Evolutionary conservation across 108 stramenopile species (phyloP).

Genomic region (Stephanodiscus triporus): DNA sequence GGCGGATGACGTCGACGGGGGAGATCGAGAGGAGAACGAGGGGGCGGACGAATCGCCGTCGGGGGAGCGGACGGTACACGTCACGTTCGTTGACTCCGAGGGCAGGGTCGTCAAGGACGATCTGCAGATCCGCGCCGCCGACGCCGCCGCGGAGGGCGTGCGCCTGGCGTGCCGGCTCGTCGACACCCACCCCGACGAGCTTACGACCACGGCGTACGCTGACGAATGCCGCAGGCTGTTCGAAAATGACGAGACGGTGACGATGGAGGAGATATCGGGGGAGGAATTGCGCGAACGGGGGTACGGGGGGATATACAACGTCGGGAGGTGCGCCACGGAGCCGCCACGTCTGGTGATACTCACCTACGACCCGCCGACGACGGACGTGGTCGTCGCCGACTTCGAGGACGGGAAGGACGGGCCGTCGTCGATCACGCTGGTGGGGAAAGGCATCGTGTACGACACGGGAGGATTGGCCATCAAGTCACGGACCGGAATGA

Average conservation of each 20-base stretch:
- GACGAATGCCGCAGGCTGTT: conserved; percentile 35
- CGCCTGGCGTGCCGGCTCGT: conserved; percentile 70
- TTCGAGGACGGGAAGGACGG: not conserved
- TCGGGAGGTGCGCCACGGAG: conserved; percentile 79
- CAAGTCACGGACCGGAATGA: conserved; percentile 83
- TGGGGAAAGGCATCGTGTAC: conserved; percentile 92
- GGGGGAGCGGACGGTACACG: conserved; percentile 18
- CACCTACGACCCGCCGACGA: conserved; percentile 53
- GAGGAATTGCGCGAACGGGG: conserved; percentile 73
- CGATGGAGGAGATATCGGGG: conserved; percentile 71
- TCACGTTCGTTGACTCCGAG: conserved; percentile 38
- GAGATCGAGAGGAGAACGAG: conserved; percentile 16
- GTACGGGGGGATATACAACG: conserved; percentile 85
- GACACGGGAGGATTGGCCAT: conserved; percentile 82
- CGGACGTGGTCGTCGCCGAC: not conserved
- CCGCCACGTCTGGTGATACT: conserved; percentile 82
- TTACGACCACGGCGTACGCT: conserved; percentile 55
- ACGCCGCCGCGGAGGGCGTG: conserved; percentile 46
- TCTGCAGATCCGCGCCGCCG: conserved; percentile 31
- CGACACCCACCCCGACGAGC: conserved; percentile 58
- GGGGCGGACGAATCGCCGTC: conserved; percentile 8
- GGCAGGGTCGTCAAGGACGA: conserved; percentile 34
- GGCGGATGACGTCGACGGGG: conserved; percentile 20
- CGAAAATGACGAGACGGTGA: conserved; percentile 30
- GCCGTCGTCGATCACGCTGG: conserved; percentile 53